Evolutionary conservation across 2,329 filamentous ascomycete species (phyloP).

Genomic region (Aspergillus terreus): DNA sequence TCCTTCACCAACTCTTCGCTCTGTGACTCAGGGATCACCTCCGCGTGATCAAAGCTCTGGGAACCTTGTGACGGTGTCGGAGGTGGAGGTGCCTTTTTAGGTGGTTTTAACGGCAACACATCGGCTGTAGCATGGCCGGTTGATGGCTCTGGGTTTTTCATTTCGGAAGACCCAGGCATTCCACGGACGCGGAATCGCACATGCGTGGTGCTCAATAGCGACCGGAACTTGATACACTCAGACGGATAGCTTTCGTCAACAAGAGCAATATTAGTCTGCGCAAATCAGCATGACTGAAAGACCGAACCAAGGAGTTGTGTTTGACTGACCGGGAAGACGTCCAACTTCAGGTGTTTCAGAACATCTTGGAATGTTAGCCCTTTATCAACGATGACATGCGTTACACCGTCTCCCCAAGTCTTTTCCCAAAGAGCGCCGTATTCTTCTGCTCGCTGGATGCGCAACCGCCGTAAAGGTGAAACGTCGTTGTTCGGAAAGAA

Average conservation of each 20-base stretch:
- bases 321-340: conserved; percentile 46
- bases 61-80: conserved; percentile 15
- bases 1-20: background rate
- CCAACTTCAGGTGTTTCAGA: conserved; percentile 51
- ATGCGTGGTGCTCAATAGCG: conserved; percentile 57
- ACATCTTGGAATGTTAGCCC: conserved; percentile 62
- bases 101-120: conserved; percentile 30
- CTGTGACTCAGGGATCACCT: conserved; percentile 1
- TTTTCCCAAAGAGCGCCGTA: conserved; percentile 71
- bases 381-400: conserved; percentile 77
- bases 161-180: conserved; percentile 10
- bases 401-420: conserved; percentile 55
- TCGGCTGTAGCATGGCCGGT: conserved; percentile 1
- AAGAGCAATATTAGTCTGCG: conserved; percentile 41
- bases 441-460: conserved; percentile 71
- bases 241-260: conserved; percentile 67
- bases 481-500: conserved; percentile 81
- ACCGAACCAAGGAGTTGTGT: background rate
- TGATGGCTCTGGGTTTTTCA: conserved; percentile 10
- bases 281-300: conserved; percentile 12
- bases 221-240: conserved; percentile 61
- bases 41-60: conserved; percentile 2
- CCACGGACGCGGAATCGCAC: conserved; percentile 44
- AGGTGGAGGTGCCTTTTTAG: conserved; percentile 10
- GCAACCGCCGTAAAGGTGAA: conserved; percentile 60